Base-by-base conservation (phyloP, 2,329 filamentous ascomycete genomes). In the Penicillium sclerotigenum region DNA sequence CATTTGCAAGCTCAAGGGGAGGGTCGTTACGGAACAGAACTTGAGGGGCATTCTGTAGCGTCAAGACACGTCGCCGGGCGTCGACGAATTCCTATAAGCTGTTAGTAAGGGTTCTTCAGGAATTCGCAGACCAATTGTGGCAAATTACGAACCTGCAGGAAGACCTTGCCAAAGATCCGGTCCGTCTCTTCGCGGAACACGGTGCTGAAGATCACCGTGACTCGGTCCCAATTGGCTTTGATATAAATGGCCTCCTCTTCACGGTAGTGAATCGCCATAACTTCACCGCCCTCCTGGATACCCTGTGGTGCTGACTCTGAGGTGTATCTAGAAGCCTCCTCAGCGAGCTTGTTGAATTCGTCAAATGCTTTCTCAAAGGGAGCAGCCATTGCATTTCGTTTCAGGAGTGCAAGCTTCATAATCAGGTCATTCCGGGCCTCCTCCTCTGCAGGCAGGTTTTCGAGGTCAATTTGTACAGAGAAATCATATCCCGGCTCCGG, bases 171-270 rank as follows among this genome's bases (percentile, higher is more conserved):
- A 69, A 96, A 99, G 56, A 99, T 90, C 59, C 93, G 83, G 73
- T 99, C 94, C 52, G 95, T 99, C 79, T 99, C 95, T 73, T 99
- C 95, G 56, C 91, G 84, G 82, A 99, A 99, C 50, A 97, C 85
- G 40, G 94, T 99, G 77, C 91, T 96, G 82, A 99, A 99, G 71
- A 99, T 99, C 69, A 99, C 92, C 0, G 95, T 99, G 50, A 99
- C 94, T 69, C 94, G 87, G 74, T 99, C 94, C 78, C 95, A 89
- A 74, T 90, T 95, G 59, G 94, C 93, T 80, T 99, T 97, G 80
- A 99, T 88, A 76, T 96, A 99, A 71, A 99, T 97, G 50, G 94
- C 92, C 75, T 99, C 94, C 80, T 97, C 92, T 70, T 99, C 95
- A 54, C 94, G 89, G 79, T 99, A 99, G 76, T 97, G 93, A 67